These are phyloP conservation scores for Sporisorium graminicola DNA, from an alignment of 1,284 basidiomycete genomes.

Conservation along the genomic window DNA sequence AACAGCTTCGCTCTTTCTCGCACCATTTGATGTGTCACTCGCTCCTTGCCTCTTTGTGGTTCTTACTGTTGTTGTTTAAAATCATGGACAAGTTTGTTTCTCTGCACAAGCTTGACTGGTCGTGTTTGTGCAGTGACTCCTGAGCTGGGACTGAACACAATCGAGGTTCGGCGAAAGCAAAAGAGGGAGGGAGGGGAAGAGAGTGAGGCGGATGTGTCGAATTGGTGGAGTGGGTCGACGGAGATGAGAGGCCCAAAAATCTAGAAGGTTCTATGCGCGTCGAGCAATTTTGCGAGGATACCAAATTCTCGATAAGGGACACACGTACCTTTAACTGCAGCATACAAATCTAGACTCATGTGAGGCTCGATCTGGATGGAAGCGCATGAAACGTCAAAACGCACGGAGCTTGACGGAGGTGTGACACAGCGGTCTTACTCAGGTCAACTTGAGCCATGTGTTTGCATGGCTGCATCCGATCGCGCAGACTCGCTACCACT, in stretches of 20 bases:
- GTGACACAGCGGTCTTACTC: background rate
- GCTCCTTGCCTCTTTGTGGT: background rate
- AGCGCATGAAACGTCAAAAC: background rate
- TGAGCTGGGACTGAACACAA: background rate
- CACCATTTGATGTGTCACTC: background rate
- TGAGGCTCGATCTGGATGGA: slow-evolving; percentile 5
- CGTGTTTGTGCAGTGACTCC: background rate
- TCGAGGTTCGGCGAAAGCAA: background rate
- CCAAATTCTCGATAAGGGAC: no score
- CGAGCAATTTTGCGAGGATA: background rate
- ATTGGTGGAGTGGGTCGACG: background rate
- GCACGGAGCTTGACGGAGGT: background rate
- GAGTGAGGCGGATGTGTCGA: background rate
- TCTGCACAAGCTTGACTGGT: background rate
- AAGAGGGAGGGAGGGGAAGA: no score
- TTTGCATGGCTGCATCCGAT: background rate
- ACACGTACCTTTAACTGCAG: background rate
- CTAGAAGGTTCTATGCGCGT: slow-evolving; percentile 32
- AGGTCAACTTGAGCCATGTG: background rate
- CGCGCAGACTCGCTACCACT: background rate
- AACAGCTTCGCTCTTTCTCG: background rate
- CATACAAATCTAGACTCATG: background rate
- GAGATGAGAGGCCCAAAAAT: background rate
- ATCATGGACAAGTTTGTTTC: slow-evolving; percentile 23
- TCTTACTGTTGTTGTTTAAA: slow-evolving; percentile 2